Base-by-base conservation (phyloP, 2,329 filamentous ascomycete genomes). In the Endothia cerciana region DNA sequence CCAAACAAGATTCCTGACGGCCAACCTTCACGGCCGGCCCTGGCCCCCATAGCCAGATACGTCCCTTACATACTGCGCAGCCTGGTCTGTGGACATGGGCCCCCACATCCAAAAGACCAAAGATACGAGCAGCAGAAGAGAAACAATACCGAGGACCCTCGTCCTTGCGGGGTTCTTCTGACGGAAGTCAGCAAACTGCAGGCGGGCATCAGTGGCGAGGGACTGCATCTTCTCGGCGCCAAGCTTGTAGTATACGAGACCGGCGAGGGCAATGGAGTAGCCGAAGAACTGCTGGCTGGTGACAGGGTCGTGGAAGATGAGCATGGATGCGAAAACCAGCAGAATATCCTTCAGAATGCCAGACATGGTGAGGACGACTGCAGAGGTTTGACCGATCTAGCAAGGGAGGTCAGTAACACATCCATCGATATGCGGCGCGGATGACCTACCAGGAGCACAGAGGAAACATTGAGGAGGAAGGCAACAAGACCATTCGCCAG, bases 391-490 rank as follows among this genome's bases (percentile, higher is more conserved):
- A 77, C 89, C 89, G 73, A 91, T 91, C 74, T 75, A 55, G 41
- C 11, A n/a, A 6, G 22, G 11, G 4, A 5, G 13, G 64, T 68
- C 19, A 67, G 59, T 15, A 10, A 36, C 13, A 15, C 11, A 15
- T 0, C 53, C 17, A 13, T 1, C 3, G 4, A 17, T 10, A 1
- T 8, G 19, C 2, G 17, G 3, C 11, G 17, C 7, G 19, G 8
- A n/a, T 22, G 33, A 81, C 87, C 77, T 87, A 92, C 90, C 78
- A 93, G 77, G 81, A 93, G 91, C 41, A 93, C 91, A 33, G 92
- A 90, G 1, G 91, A 92, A 55, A 93, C 88, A 78, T 93, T 93
- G 68, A 93, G 83, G 71, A 90, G 79, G 79, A 93, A 92, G 33
- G 91, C 91, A 71, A 90, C 85, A 60, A 88, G 81, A 64, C 90